phyloP scores from a whole-genome alignment of 805 yeast genomes.

The Cyberlindnera americana region DNA sequence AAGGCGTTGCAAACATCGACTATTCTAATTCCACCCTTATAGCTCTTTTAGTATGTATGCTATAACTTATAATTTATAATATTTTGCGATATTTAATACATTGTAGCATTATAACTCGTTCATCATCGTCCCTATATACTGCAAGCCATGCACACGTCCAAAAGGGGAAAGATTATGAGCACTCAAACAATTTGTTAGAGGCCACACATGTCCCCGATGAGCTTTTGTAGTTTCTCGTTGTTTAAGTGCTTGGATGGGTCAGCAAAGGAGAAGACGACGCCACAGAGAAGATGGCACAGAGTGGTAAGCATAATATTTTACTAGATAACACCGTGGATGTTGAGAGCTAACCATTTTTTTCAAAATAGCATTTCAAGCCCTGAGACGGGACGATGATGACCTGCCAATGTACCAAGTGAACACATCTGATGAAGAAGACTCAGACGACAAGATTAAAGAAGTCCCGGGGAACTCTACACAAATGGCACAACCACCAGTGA shows the following conservation, averaged over 20 bases:
- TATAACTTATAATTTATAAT: too few species aligned
- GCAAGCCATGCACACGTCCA: too few species aligned
- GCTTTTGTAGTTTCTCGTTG: background rate
- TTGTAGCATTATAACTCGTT: too few species aligned
- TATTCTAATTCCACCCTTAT: too few species aligned
- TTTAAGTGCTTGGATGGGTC: background rate
- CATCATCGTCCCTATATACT: too few species aligned
- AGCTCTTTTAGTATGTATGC: too few species aligned
- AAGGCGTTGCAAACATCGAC: too few species aligned
- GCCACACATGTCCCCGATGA: background rate
- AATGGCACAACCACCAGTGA: conserved; percentile 5
- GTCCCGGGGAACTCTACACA: conserved; percentile 1
- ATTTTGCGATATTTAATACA: too few species aligned
- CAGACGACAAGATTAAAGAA: background rate
- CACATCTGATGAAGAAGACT: conserved; percentile 21
- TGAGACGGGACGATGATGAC: conserved; percentile 15
- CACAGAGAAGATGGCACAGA: conserved; percentile 8
- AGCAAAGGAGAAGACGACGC: background rate
- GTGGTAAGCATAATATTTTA: conserved; percentile 6
- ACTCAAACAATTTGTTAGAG: too few species aligned
- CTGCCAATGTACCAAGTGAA: conserved; percentile 22
- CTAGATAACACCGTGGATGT: background rate
- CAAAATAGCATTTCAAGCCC: conserved; percentile 22
- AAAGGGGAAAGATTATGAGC: too few species aligned
- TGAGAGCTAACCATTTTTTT: background rate